Conservation (phyloP, 257 asterid genomes). For the Solanum virginianum region DNA sequence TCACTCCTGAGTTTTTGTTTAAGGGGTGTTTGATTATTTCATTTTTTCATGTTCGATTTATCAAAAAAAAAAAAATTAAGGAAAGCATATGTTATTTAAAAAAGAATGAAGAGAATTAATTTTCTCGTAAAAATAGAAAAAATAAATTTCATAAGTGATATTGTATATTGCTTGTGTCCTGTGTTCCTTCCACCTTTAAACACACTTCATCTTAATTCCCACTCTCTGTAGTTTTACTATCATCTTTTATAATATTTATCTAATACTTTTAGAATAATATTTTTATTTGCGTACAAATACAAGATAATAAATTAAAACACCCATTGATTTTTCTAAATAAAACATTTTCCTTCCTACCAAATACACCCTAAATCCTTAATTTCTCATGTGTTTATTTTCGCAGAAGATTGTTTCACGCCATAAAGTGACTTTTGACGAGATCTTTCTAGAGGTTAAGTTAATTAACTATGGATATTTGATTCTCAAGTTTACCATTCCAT, state of each 20-base stretch:
- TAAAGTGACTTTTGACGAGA: not conserved
- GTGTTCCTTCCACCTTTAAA: not conserved
- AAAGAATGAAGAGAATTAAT: too few relatives aligned
- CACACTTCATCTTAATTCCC: too few relatives aligned
- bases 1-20: too few relatives aligned
- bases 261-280: not conserved
- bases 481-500: not conserved
- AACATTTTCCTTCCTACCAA: not conserved
- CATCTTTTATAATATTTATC: not conserved
- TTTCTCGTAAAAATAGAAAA: too few relatives aligned
- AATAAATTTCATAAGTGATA: not conserved
- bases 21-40: too few relatives aligned
- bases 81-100: too few relatives aligned
- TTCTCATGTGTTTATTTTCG: not conserved
- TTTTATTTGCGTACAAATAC: too few relatives aligned
- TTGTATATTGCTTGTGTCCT: not conserved
- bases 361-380: not conserved
- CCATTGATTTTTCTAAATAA: not conserved
- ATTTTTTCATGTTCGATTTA: too few relatives aligned
- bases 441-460: not conserved
- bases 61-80: too few relatives aligned
- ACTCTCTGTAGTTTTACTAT: too few relatives aligned
- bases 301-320: too few relatives aligned
- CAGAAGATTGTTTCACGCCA: too few relatives aligned
- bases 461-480: not conserved